These are phyloP conservation scores for Trichosporon sp. DNA, from an alignment of 1,284 basidiomycete species.

Conservation along the genomic window DNA sequence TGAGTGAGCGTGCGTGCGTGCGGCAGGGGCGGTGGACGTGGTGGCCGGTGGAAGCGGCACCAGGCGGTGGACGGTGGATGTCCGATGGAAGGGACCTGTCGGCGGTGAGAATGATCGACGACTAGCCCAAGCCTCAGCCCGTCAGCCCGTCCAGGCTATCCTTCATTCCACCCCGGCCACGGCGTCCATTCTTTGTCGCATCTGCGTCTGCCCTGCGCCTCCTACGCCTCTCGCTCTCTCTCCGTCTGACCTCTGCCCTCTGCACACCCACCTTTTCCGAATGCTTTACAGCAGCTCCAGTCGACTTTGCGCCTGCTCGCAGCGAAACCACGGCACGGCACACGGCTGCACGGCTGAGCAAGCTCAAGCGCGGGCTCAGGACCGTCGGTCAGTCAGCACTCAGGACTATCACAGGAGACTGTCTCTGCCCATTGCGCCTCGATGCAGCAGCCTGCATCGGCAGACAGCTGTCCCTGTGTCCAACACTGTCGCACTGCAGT, in stretches of 20 bases:
- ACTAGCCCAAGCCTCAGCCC: neutral
- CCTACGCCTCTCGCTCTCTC: neutral
- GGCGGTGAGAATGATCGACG: slow-evolving; percentile 16
- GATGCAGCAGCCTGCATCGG: neutral
- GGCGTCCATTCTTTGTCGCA: neutral
- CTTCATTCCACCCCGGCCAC: too few relatives aligned
- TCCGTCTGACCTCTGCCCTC: neutral
- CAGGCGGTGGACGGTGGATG: neutral
- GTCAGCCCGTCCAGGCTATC: too few relatives aligned
- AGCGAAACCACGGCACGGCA: neutral
- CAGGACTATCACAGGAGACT: neutral
- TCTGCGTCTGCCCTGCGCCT: slow-evolving; percentile 3
- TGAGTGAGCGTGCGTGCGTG: neutral
- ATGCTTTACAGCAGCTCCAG: too few relatives aligned
- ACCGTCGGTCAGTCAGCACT: slow-evolving; percentile 10
- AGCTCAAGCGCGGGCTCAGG: slow-evolving; percentile 10
- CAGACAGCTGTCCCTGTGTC: neutral
- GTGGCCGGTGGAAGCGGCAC: neutral
- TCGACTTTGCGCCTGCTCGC: too few relatives aligned
- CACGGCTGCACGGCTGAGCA: slow-evolving; percentile 9
- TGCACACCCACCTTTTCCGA: too few relatives aligned
- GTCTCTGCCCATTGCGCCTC: neutral
- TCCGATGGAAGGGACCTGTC: neutral
- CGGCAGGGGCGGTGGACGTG: neutral
- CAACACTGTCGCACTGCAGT: neutral